Evolutionary conservation across 2,329 filamentous ascomycete species (phyloP), one percentile per base, ranked within the genome.

Genomic region (Pseudovirgaria hyperparasitica): DNA sequence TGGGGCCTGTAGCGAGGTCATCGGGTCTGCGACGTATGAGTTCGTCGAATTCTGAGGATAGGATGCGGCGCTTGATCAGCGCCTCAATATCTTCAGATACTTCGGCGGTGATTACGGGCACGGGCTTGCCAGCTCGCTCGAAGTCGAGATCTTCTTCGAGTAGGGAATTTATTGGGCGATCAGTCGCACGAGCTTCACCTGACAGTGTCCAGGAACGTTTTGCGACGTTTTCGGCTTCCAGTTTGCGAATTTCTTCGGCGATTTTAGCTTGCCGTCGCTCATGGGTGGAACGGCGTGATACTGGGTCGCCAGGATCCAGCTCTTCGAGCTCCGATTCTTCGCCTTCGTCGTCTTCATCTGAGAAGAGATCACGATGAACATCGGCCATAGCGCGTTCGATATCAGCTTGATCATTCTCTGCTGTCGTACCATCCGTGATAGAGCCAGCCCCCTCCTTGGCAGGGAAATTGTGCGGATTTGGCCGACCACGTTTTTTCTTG

Each of bases 101-200:
- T 52, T 94, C 86, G 22, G 82, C 77, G 0, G 90, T 96, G 50
- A 94, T 85, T 34, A 96, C 81, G 2, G 87, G 84, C 1, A 96
- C 79, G 1, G 90, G 87, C 53, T 96, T 98, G 46, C 90, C 90
- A 13, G 82, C 74, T 43, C 92, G 76, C 57, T 98, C 90, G 48
- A 96, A 98, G 39, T 96, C 87, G 15, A 98, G 69, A 43, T 96
- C 85, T 57, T 96, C 75, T 48, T 96, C 86, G 1, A 98, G 71
- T 3, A 98, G 68, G 1, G 87, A 94, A 60, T 98, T 96, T 28
- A 84, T 51, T 0, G 90, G 90, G 19, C 90, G 72, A 40, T 90
- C 82, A 1, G 66, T 65, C 2, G 82, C 87, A 25, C 74, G 69
- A 4, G 86, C 86, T 63, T 98, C 90, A 46, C 90, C 90, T 7